These are phyloP conservation scores for Syzygium oleosum DNA, from an alignment of 345 rosid genomes.

Conservation along the genomic window DNA sequence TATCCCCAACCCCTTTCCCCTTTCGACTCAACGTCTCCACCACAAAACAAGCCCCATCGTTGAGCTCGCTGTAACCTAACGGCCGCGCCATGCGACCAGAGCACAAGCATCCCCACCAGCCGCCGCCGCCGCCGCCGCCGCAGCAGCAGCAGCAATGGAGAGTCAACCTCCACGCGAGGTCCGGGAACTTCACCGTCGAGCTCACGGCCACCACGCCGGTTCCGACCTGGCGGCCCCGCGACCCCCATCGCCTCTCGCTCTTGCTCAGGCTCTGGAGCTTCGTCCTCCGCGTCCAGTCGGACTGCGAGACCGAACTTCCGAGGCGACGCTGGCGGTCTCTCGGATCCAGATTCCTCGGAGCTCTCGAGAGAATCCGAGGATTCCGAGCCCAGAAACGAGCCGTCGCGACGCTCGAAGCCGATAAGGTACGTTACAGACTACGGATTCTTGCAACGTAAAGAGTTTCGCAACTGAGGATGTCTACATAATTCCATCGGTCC, in stretches of 20 bases:
- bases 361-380: background rate
- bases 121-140: background rate
- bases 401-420: background rate
- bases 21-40: background rate
- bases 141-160: background rate
- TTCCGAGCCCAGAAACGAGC: background rate
- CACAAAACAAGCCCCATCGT: background rate
- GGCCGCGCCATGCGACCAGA: background rate
- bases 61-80: background rate
- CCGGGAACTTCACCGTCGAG: background rate
- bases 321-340: background rate
- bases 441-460: background rate
- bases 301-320: background rate
- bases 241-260: background rate
- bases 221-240: background rate
- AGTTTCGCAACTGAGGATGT: background rate
- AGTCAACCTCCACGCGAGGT: background rate
- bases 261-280: background rate
- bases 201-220: background rate
- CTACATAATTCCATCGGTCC: background rate
- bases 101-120: background rate
- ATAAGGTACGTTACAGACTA: background rate
- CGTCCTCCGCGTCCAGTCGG: background rate
- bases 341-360: background rate
- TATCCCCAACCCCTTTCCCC: background rate